These are phyloP conservation scores for Saccharomycopsis amapae DNA, from an alignment of 805 yeast genomes.

Conservation along the genomic window DNA sequence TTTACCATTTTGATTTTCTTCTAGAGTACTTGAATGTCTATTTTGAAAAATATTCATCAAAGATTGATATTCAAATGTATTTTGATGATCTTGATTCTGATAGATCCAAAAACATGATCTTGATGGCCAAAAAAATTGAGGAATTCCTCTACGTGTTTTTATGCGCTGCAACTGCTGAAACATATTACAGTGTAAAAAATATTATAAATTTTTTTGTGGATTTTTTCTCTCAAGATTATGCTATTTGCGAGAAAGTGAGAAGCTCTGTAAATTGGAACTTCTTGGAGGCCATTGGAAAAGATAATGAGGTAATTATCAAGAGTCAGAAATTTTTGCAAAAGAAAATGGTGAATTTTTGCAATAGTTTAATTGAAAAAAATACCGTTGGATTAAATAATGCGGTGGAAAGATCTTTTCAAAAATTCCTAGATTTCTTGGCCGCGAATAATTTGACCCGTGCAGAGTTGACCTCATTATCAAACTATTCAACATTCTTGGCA, in stretches of 20 bases:
- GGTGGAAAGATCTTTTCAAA: not conserved
- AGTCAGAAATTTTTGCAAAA: constrained; percentile 52
- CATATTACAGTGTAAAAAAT: constrained; percentile 4
- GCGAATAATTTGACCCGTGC: not conserved
- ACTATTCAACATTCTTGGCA: constrained; percentile 11
- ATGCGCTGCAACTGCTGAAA: constrained; percentile 8
- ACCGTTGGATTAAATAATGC: not conserved
- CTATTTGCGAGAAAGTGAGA: not conserved
- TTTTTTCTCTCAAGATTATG: not conserved
- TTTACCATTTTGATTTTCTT: not conserved
- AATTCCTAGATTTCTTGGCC: not conserved
- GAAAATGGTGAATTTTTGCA: constrained; percentile 40
- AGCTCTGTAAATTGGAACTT: constrained; percentile 31
- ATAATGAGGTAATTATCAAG: constrained; percentile 56
- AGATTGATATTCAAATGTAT: not conserved
- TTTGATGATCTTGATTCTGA: not conserved
- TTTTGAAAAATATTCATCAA: not conserved
- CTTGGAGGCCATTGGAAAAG: constrained; percentile 41
- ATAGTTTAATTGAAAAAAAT: not conserved
- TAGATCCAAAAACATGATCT: not conserved
- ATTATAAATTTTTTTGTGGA: not conserved
- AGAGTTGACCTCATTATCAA: constrained; percentile 24
- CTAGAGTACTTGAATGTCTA: not conserved
- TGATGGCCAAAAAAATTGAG: not conserved
- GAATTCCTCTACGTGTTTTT: constrained; percentile 5